Evolutionary conservation across 2,329 filamentous ascomycete genomes (phyloP).

Genomic region (Bimuria novae-zelandiae): DNA sequence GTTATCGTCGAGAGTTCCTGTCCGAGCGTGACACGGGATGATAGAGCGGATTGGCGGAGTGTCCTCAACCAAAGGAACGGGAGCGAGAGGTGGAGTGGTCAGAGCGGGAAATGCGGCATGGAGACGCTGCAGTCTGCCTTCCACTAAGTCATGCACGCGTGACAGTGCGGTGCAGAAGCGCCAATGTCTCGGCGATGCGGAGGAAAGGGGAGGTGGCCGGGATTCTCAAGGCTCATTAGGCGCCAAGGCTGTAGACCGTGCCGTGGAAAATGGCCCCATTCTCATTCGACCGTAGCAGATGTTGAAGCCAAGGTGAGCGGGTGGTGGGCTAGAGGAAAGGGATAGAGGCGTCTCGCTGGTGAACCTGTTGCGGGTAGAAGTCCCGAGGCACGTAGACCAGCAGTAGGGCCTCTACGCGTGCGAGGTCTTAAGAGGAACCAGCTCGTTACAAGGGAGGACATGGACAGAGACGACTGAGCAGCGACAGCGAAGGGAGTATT

Average conservation of each 20-base stretch:
- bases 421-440: no score
- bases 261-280: background rate
- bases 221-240: background rate
- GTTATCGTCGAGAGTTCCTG: background rate
- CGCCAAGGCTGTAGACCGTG: background rate
- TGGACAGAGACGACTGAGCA: no score
- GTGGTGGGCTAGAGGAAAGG: background rate
- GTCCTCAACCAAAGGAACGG: background rate
- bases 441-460: no score
- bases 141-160: no score
- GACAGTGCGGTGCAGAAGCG: background rate
- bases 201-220: background rate
- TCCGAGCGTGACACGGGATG: background rate
- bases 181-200: background rate
- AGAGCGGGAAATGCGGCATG: background rate
- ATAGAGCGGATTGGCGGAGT: constrained; percentile 2
- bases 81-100: background rate
- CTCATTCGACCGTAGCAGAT: background rate
- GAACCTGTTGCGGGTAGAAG: background rate
- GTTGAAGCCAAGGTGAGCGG: background rate
- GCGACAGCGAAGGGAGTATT: no score
- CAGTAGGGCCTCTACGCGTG: no score
- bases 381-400: background rate
- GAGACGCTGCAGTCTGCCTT: no score
- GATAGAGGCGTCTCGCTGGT: background rate